These are phyloP conservation scores for Diaporthe eres DNA, from an alignment of 2,329 filamentous ascomycete species.

Conservation along the genomic window DNA sequence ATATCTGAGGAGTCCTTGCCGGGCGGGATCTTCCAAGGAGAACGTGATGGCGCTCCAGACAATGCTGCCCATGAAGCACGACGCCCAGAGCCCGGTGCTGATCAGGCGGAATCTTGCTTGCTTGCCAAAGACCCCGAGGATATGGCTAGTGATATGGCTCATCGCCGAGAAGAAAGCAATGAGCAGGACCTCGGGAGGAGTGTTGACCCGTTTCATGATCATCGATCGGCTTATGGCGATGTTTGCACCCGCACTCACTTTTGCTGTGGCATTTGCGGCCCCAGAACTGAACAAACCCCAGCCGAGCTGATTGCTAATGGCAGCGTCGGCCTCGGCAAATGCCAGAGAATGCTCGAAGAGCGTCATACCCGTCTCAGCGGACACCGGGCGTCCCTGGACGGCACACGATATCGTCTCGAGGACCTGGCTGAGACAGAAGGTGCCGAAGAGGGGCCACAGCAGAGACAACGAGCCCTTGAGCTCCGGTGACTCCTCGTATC, in stretches of 20 bases:
- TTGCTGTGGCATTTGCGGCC: constrained; percentile 59
- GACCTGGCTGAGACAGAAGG: constrained; percentile 83
- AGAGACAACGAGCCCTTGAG: constrained; percentile 83
- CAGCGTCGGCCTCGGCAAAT: constrained; percentile 94
- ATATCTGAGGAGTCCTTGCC: constrained; percentile 82
- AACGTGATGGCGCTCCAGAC: constrained; percentile 79
- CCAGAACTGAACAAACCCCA: constrained; percentile 73
- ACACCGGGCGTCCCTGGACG: constrained; percentile 83
- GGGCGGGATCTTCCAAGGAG: constrained; percentile 70
- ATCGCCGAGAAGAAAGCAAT: constrained; percentile 90
- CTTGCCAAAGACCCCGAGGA: constrained; percentile 84
- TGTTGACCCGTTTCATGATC: constrained; percentile 86
- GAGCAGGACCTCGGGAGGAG: constrained; percentile 88
- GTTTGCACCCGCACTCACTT: constrained; percentile 52
- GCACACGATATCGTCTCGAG: constrained; percentile 90
- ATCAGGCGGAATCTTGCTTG: constrained; percentile 85
- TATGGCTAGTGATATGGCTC: constrained; percentile 88
- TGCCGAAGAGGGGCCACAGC: constrained; percentile 82
- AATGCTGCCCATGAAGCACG: constrained; percentile 91
- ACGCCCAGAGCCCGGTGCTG: constrained; percentile 90
- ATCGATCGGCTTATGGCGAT: constrained; percentile 72
- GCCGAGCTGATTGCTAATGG: constrained; percentile 84
- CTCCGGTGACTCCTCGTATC: constrained; percentile 65
- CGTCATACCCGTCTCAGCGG: constrained; percentile 94
- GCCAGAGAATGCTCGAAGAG: constrained; percentile 96